phyloP scores from a whole-genome alignment of 257 asterid species.

The Paulownia fortunei region DNA sequence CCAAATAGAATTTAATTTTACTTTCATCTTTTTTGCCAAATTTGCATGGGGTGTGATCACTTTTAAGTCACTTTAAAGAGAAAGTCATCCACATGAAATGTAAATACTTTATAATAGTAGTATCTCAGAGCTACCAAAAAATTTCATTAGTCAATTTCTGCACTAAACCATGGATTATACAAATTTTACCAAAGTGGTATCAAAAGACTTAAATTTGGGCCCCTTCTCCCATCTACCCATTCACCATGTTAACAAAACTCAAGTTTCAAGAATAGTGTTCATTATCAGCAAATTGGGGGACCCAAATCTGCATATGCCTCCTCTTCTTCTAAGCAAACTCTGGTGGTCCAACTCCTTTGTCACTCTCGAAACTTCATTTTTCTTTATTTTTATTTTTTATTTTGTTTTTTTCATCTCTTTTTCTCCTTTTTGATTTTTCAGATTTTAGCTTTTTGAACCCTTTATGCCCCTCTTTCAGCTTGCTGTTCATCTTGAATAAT shows the following conservation, averaged over 20 bases:
- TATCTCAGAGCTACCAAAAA: background rate
- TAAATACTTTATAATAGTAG: background rate
- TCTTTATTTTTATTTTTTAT: background rate
- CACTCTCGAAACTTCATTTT: constrained; percentile 19
- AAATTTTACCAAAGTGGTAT: constrained; percentile 12
- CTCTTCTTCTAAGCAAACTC: constrained; percentile 11
- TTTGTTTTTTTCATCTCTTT: background rate
- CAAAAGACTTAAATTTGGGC: background rate
- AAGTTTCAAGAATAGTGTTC: background rate
- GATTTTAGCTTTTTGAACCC: constrained; percentile 23
- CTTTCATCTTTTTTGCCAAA: background rate
- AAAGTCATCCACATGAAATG: constrained; percentile 19
- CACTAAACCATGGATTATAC: background rate
- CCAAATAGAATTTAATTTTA: background rate
- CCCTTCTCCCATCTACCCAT: constrained; percentile 2
- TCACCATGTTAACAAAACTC: background rate
- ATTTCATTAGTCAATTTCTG: constrained; percentile 27
- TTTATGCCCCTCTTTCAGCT: constrained; percentile 30
- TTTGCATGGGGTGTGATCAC: constrained; percentile 25
- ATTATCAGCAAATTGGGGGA: background rate
- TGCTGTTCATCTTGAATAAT: constrained; percentile 27
- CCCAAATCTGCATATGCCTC: constrained; percentile 27
- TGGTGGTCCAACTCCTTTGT: constrained; percentile 43
- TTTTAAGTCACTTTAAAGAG: constrained; percentile 20
- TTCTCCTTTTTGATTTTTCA: constrained; percentile 10